Evolutionary conservation across 495 filamentous ascomycete species (phyloP).

Genomic region (Evernia prunastri): DNA sequence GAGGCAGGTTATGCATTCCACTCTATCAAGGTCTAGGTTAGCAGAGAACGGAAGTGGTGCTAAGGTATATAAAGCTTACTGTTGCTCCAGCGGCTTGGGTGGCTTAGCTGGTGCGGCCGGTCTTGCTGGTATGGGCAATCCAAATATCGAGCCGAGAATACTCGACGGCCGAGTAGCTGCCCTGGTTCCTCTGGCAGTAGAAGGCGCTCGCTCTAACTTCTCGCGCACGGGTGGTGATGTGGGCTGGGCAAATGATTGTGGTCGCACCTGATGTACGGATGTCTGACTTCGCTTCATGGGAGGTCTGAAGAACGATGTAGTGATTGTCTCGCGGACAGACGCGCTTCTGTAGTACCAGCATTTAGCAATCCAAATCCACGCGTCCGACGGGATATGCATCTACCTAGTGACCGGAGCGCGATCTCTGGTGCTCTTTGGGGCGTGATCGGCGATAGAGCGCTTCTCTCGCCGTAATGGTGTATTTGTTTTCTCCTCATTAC

Average conservation of each 20-base stretch:
- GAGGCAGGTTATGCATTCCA: slow-evolving; percentile 63
- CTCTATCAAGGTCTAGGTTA: slow-evolving; percentile 35
- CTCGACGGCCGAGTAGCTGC: slow-evolving; percentile 13
- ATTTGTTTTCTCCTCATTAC: slow-evolving; percentile 25
- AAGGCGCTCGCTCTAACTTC: slow-evolving; percentile 9
- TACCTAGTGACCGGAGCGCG: slow-evolving; percentile 19
- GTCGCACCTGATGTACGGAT: not conserved
- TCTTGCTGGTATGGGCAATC: slow-evolving; percentile 20
- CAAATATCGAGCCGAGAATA: slow-evolving; percentile 35
- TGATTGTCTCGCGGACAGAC: slow-evolving; percentile 9
- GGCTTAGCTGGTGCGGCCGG: slow-evolving; percentile 5
- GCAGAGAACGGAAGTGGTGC: not conserved
- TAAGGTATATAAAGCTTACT: not conserved
- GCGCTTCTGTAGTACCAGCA: slow-evolving; percentile 8
- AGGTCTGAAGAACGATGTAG: slow-evolving; percentile 8
- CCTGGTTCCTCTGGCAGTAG: not conserved
- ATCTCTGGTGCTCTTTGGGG: slow-evolving; percentile 36
- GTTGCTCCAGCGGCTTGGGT: slow-evolving; percentile 1
- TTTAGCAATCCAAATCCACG: not conserved
- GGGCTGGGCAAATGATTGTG: not conserved
- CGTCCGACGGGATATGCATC: not conserved
- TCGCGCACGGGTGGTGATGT: slow-evolving; percentile 8
- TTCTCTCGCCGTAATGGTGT: slow-evolving; percentile 31
- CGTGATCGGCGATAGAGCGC: slow-evolving; percentile 36
- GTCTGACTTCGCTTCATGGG: slow-evolving; percentile 17